Percentiles rank a stretch among this genome's conserved stretches.
Evolutionary conservation across 371 early-diverging fungal species (phyloP).

Genomic region (Circinella minor): DNA sequence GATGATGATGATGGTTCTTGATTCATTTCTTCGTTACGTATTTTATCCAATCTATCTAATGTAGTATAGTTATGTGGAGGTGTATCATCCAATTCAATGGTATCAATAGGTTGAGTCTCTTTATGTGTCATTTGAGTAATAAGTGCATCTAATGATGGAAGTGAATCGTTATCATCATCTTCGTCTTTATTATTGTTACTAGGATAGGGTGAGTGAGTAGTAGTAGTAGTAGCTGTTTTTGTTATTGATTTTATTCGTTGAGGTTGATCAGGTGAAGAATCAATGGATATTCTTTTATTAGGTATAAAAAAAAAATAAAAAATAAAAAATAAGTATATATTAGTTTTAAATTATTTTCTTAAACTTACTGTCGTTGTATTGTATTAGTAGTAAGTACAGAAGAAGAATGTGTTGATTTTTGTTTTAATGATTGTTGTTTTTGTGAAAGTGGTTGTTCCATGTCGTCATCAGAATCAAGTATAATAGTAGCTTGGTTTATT

Average conservation of each 20-base stretch:
- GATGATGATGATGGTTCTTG: too few species aligned
- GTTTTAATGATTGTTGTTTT: neutral
- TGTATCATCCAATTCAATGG: neutral
- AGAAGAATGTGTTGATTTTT: neutral
- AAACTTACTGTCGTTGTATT: conserved; percentile 3
- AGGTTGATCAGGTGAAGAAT: neutral
- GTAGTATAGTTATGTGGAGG: neutral
- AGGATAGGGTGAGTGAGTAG: neutral
- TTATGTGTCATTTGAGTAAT: conserved; percentile 13
- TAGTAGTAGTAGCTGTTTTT: neutral
- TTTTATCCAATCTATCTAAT: neutral
- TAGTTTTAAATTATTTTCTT: neutral
- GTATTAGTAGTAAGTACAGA: neutral
- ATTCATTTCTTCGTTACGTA: too few species aligned
- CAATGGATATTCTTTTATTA: neutral
- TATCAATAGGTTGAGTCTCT: neutral
- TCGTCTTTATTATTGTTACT: neutral
- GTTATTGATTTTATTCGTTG: neutral
- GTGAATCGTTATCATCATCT: conserved; percentile 18
- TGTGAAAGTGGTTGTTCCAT: neutral
- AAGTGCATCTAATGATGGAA: conserved; percentile 20
- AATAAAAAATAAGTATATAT: neutral
- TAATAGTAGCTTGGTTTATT: conserved; percentile 9
- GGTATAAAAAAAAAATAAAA: too few species aligned
- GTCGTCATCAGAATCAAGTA: conserved; percentile 28